Conservation (phyloP, 805 yeast species). For the Metschnikowia cerradonensis region DNA sequence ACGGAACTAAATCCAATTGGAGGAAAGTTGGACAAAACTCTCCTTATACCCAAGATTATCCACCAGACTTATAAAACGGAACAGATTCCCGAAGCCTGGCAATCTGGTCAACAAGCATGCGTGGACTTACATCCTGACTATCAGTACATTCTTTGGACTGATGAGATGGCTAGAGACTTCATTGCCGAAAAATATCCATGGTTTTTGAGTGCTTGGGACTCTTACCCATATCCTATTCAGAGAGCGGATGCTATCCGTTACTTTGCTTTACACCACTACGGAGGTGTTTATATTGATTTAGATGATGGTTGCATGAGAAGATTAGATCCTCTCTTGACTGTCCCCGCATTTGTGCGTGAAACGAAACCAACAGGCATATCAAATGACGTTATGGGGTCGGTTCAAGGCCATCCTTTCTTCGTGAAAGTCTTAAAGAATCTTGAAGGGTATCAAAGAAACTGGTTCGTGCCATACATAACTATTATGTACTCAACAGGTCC, state of each 20-base stretch:
- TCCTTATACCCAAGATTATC: slow-evolving; percentile 79
- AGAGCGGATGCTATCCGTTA: slow-evolving; percentile 90
- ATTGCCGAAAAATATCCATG: slow-evolving; percentile 78
- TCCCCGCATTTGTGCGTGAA: slow-evolving; percentile 82
- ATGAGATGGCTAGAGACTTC: slow-evolving; percentile 73
- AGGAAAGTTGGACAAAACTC: slow-evolving; percentile 42
- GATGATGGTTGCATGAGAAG: slow-evolving; percentile 83
- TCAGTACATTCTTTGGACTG: slow-evolving; percentile 88
- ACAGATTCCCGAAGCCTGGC: slow-evolving; percentile 79
- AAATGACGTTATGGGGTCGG: slow-evolving; percentile 89
- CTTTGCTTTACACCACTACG: slow-evolving; percentile 76
- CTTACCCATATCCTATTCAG: slow-evolving; percentile 75
- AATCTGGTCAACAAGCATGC: slow-evolving; percentile 70
- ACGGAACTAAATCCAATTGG: slow-evolving; percentile 57
- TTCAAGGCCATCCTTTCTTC: slow-evolving; percentile 85
- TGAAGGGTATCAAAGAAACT: slow-evolving; percentile 56
- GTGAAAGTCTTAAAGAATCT: slow-evolving; percentile 62
- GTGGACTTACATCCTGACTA: slow-evolving; percentile 81
- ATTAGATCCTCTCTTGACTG: slow-evolving; percentile 75
- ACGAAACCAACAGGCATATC: slow-evolving; percentile 89
- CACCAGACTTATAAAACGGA: slow-evolving; percentile 88
- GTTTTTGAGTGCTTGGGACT: slow-evolving; percentile 77
- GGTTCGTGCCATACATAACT: slow-evolving; percentile 84
- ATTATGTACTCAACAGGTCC: slow-evolving; percentile 96
- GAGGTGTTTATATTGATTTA: slow-evolving; percentile 86